Base-by-base conservation (phyloP, 352 stramenopile species). In the Phytophthora fragariae region DNA sequence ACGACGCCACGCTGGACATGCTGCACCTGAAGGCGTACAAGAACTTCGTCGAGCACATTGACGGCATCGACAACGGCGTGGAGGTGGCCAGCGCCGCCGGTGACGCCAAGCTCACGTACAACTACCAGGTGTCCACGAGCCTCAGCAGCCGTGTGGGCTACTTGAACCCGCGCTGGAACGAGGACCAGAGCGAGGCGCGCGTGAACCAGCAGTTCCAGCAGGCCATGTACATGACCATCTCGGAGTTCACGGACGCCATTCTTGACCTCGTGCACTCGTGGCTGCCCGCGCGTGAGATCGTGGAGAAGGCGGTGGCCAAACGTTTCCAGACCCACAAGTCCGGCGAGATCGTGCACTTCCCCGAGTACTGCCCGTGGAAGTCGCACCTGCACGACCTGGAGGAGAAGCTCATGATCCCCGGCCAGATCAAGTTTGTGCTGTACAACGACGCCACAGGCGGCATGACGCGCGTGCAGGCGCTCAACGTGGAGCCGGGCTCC, bases 41-140 rank as follows among this genome's bases (percentile, higher is more conserved):
- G 77, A 94, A 88, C 59, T 98, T 99, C 55, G 92, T 99, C 33
- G 97, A 99, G 86, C 94, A 98, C 68, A 97, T 99, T 61, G 98
- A 99, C 82, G 98, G 95, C 41, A 99, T 99, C 70, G 98, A 99
- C 87, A 99, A 99, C 64, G 98, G 98, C 60, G 94, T 99, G 2
- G 96, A 99, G 70, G 76, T 93, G 49, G 77, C 76, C 37, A 81
- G 56, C 37, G 79, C 73, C 2, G 76, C 71, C 5, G 82, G 73
- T 0, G 76, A 69, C 46, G 67, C 57, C 9, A 79, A 73, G 29
- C 29, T 79, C 46, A 79, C 82, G 35, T 78, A 91, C 63, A 95
- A 93, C 65, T 97, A 97, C 75, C 66, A 80, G 35, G 77, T 97
- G 56, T 88, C 87, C 27, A 93, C 90, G 33, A 93, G 80, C 57